Conservation (phyloP, 345 rosid genomes). For the Sisymbrium altissimum region DNA sequence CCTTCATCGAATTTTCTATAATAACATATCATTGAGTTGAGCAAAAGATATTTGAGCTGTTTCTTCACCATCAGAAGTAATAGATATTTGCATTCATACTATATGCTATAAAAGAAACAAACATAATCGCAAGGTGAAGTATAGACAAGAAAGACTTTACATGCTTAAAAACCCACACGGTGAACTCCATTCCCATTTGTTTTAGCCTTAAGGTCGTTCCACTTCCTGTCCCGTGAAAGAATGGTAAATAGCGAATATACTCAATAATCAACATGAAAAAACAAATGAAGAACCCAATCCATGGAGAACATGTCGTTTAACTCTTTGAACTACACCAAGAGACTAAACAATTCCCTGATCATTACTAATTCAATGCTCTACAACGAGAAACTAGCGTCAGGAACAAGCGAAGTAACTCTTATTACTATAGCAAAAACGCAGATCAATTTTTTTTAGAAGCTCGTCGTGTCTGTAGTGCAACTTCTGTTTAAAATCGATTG, state of each 20-base stretch:
- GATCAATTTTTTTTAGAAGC: neutral
- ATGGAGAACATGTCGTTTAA: neutral
- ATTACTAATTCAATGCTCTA: neutral
- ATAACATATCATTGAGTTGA: constrained; percentile 12
- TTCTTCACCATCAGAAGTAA: neutral
- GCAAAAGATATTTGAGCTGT: constrained; percentile 2
- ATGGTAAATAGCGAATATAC: neutral
- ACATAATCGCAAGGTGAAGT: constrained; percentile 19
- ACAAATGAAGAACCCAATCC: neutral
- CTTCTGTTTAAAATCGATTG: neutral
- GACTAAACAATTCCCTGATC: neutral
- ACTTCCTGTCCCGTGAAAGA: constrained; percentile 49
- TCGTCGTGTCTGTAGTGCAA: neutral
- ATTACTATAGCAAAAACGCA: constrained; percentile 3
- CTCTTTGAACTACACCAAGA: constrained; percentile 12
- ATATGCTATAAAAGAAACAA: constrained; percentile 3
- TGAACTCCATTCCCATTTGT: constrained; percentile 98
- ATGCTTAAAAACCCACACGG: constrained; percentile 98
- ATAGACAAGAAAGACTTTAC: constrained; percentile 43
- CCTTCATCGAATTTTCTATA: neutral
- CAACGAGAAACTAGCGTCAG: neutral
- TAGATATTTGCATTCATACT: neutral
- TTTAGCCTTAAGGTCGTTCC: constrained; percentile 86
- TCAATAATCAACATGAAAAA: constrained; percentile 18
- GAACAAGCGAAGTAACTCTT: constrained; percentile 6